Conservation (phyloP, 306 rosid genomes). For the Cucumis cinereus region DNA sequence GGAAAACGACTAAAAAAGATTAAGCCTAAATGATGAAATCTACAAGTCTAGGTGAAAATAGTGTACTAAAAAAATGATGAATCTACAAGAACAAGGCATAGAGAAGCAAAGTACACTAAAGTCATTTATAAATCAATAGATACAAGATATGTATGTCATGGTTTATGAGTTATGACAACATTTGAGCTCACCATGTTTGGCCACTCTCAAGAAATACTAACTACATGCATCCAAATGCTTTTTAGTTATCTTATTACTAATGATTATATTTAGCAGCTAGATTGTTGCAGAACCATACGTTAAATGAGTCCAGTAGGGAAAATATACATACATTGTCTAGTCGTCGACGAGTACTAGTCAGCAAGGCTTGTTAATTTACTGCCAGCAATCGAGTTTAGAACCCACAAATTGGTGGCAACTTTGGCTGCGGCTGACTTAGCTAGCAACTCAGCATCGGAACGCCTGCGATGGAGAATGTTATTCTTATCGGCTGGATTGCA, state of each 20-base stretch:
- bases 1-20: too few species aligned
- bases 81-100: neutral
- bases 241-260: neutral
- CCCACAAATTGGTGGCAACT: slow-evolving; percentile 64
- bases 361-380: slow-evolving; percentile 46
- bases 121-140: neutral
- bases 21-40: neutral
- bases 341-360: slow-evolving; percentile 15
- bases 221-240: neutral
- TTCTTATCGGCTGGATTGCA: slow-evolving; percentile 23
- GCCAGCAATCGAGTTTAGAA: slow-evolving; percentile 82
- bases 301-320: neutral
- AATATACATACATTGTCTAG: neutral
- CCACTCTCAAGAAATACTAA: neutral
- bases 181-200: neutral
- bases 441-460: slow-evolving; percentile 41
- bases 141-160: neutral
- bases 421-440: slow-evolving; percentile 55
- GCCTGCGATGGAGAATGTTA: slow-evolving; percentile 25
- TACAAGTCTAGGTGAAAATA: too few species aligned
- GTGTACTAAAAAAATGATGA: neutral
- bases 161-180: neutral
- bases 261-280: neutral
- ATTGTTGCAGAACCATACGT: neutral
- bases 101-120: neutral